These are phyloP conservation scores for Barbatosphaeria neglecta DNA, from an alignment of 495 filamentous ascomycete genomes.

Conservation along the genomic window DNA sequence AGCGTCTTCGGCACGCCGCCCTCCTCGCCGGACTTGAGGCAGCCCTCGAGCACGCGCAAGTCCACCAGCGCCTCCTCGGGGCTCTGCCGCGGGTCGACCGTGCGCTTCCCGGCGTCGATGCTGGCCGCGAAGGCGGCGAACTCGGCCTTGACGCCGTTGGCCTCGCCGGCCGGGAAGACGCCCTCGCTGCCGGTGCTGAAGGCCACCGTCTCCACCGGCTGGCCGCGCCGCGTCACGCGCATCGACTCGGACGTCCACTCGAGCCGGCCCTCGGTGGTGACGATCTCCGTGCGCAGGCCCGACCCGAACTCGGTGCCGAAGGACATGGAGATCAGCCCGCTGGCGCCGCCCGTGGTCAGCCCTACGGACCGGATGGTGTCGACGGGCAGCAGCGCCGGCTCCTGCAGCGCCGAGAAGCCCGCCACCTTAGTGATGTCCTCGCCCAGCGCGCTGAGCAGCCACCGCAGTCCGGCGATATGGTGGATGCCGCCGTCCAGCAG, in stretches of 20 bases:
- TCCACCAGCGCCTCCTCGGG: constrained; percentile 59
- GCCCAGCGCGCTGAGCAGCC: constrained; percentile 43
- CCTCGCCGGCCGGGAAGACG: not conserved
- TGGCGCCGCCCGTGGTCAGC: constrained; percentile 43
- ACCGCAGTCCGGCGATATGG: constrained; percentile 50
- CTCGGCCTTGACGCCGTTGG: constrained; percentile 51
- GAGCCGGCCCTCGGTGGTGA: constrained; percentile 43
- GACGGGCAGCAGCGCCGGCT: constrained; percentile 53
- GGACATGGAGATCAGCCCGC: constrained; percentile 46
- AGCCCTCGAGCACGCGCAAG: constrained; percentile 53
- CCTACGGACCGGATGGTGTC: constrained; percentile 60
- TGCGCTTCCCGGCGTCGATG: constrained; percentile 27
- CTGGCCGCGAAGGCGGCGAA: constrained; percentile 50
- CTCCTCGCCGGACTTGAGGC: constrained; percentile 49
- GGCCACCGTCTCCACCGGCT: constrained; percentile 33
- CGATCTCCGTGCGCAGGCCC: constrained; percentile 36
- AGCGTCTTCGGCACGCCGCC: constrained; percentile 24
- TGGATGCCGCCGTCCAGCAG: constrained; percentile 68
- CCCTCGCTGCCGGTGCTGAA: constrained; percentile 29
- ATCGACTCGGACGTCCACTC: constrained; percentile 19
- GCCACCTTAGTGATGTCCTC: constrained; percentile 35
- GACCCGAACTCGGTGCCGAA: constrained; percentile 55
- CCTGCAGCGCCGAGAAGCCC: constrained; percentile 46
- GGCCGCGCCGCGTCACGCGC: constrained; percentile 20
- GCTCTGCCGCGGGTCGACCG: constrained; percentile 38